phyloP scores from a whole-genome alignment of 2,329 filamentous ascomycete species.

The Onygenales sp. region DNA sequence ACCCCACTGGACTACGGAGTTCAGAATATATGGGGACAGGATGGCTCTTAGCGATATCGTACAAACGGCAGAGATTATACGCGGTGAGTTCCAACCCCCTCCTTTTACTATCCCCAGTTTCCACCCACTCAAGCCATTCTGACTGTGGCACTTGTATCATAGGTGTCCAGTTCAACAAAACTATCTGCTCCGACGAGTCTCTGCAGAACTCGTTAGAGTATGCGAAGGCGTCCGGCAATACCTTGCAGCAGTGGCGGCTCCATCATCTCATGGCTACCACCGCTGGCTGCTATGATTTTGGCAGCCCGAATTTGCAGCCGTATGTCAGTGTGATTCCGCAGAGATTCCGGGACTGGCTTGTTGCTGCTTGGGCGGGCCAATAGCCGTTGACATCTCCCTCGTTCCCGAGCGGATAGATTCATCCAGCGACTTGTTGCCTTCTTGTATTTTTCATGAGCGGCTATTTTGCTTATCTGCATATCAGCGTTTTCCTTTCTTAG shows the following conservation, averaged over 20 bases:
- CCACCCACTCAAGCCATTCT: not conserved
- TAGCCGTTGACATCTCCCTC: too few species aligned
- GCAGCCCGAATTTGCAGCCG: conserved; percentile 51
- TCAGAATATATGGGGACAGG: conserved; percentile 59
- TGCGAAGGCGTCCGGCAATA: conserved; percentile 24
- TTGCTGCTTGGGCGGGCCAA: conserved; percentile 32
- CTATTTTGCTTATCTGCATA: too few species aligned
- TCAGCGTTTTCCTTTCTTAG: too few species aligned
- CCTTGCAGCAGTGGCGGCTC: conserved; percentile 32
- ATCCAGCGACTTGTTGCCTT: not conserved
- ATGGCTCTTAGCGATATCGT: conserved; percentile 53
- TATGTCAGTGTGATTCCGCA: conserved; percentile 39
- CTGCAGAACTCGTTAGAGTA: conserved; percentile 17
- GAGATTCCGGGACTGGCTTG: conserved; percentile 47
- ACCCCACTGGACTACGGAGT: conserved; percentile 56
- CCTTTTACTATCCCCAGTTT: conserved; percentile 2
- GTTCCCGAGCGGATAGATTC: too few species aligned
- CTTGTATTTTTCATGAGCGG: not conserved
- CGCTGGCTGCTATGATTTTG: conserved; percentile 58
- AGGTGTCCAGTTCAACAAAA: conserved; percentile 18
- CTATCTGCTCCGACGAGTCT: conserved; percentile 15
- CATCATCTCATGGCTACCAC: conserved; percentile 58
- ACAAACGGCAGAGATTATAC: conserved; percentile 41
- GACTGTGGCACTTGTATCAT: not conserved
- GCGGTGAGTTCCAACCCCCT: conserved; percentile 22